phyloP scores from a whole-genome alignment of 176 grass and related monocot genomes.

The Rhynchospora breviuscula region DNA sequence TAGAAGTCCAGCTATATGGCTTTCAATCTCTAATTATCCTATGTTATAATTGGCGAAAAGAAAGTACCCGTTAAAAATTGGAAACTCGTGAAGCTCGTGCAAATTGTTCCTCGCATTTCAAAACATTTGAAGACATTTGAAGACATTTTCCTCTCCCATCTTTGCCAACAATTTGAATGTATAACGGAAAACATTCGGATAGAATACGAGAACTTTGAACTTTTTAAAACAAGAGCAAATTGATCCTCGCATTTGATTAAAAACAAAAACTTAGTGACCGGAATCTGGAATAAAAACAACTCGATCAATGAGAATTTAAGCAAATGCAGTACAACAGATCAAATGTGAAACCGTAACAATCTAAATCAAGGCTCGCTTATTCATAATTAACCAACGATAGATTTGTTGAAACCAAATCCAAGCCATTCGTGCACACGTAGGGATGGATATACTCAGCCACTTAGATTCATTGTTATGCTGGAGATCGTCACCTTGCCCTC shows the following conservation, averaged over 20 bases:
- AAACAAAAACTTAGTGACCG: neutral
- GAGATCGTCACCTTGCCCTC: neutral
- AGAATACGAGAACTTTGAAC: neutral
- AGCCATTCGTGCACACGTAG: neutral
- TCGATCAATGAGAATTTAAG: neutral
- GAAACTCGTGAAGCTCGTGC: no score
- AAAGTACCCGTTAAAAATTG: no score
- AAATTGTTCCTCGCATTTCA: no score
- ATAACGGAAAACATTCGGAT: neutral
- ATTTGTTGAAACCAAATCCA: neutral
- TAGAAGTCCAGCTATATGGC: no score
- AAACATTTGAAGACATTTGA: no score
- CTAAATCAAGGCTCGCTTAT: neutral
- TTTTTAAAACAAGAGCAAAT: neutral
- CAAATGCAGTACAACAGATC: neutral
- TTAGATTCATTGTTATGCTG: neutral
- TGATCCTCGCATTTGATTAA: neutral
- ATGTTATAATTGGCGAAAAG: no score
- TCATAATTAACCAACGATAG: neutral
- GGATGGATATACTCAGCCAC: neutral
- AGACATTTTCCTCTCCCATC: neutral
- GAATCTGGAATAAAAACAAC: neutral
- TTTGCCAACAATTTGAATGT: neutral
- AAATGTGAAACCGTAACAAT: slow-evolving; percentile 9
- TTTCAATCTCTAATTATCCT: no score